Percentiles rank a stretch among this genome's conserved stretches.
phyloP scores from a whole-genome alignment of 2,329 filamentous ascomycete species.

The Aphanoascus verrucosus region DNA sequence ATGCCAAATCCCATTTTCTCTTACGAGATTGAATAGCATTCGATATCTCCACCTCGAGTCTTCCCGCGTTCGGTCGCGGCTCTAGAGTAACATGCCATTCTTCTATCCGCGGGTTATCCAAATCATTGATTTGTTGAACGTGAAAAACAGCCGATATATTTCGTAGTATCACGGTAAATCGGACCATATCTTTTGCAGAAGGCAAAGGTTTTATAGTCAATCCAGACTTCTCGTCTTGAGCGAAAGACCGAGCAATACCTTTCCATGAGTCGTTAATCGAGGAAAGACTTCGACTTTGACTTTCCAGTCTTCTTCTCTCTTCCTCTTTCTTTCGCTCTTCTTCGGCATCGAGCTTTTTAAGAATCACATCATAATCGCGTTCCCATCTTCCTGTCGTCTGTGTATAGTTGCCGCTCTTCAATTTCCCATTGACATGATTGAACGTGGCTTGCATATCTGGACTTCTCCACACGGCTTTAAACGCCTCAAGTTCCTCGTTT shows the following conservation, averaged over 20 bases:
- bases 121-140: constrained; percentile 22
- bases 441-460: constrained; percentile 33
- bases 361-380: constrained; percentile 30
- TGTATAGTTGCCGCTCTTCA: constrained; percentile 29
- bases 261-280: constrained; percentile 27
- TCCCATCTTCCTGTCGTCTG: constrained; percentile 33
- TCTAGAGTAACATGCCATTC: constrained; percentile 27
- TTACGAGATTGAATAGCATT: constrained; percentile 28
- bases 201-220: constrained; percentile 23
- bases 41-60: constrained; percentile 27
- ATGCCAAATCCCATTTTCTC: constrained; percentile 32
- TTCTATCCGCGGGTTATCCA: constrained; percentile 11
- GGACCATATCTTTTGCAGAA: constrained; percentile 18
- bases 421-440: constrained; percentile 27
- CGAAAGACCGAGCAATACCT: constrained; percentile 26
- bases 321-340: constrained; percentile 23
- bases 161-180: constrained; percentile 22
- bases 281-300: constrained; percentile 23
- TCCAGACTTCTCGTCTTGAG: constrained; percentile 21
- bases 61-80: constrained; percentile 22
- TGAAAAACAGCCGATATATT: constrained; percentile 29
- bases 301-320: constrained; percentile 21
- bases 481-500: constrained; percentile 29
- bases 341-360: constrained; percentile 24
- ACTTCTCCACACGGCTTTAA: constrained; percentile 33